Evolutionary conservation across 2,329 filamentous ascomycete species (phyloP).

Genomic region (Drechslerella coelobrocha): DNA sequence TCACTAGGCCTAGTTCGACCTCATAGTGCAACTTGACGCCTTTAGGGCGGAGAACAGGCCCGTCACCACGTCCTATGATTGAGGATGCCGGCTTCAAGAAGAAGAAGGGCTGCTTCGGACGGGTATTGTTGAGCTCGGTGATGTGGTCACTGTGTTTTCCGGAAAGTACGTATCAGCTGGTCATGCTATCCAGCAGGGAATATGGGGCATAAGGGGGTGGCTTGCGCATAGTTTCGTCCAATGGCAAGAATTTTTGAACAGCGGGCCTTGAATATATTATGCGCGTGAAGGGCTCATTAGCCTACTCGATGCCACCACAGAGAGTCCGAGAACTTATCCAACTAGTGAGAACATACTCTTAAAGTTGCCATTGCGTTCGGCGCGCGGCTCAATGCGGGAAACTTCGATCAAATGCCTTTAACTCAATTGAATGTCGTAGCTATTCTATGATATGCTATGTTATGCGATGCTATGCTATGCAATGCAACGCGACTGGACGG

Average conservation of each 20-base stretch:
- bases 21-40: conserved; percentile 92
- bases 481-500: background rate
- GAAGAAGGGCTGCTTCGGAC: conserved; percentile 96
- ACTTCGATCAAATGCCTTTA: background rate
- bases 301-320: background rate
- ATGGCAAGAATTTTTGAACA: conserved; percentile 49
- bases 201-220: background rate
- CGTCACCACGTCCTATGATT: conserved; percentile 78
- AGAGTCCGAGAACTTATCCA: background rate
- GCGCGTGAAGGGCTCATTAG: background rate
- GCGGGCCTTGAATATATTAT: conserved; percentile 23
- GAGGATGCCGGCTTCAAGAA: conserved; percentile 94
- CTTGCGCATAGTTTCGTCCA: conserved; percentile 49
- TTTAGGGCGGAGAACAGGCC: conserved; percentile 79
- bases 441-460: background rate
- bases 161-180: conserved; percentile 10
- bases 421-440: background rate
- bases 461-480: background rate
- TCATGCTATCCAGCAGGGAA: background rate
- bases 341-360: conserved; percentile 18
- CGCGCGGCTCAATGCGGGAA: background rate
- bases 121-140: conserved; percentile 83
- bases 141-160: conserved; percentile 72
- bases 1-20: conserved; percentile 88
- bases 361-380: conserved; percentile 34